Conservation (phyloP, 805 yeast genomes). For the Hermanozyma aechmeae region DNA sequence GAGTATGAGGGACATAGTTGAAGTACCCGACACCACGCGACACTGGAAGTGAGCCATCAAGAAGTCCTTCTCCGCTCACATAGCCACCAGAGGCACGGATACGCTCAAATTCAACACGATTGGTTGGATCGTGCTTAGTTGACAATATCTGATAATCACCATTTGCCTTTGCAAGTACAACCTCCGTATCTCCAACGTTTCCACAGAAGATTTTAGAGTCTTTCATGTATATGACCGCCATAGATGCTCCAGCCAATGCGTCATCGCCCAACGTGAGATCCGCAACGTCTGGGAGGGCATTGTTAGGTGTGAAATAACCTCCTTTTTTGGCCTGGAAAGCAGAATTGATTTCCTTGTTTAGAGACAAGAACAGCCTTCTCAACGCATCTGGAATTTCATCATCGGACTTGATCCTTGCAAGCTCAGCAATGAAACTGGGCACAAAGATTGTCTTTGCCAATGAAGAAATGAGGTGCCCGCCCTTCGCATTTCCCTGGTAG, state of each 20-base stretch:
- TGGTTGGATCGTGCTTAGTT: constrained; percentile 76
- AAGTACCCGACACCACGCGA: constrained; percentile 91
- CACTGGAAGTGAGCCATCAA: constrained; percentile 74
- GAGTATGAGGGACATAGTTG: constrained; percentile 77
- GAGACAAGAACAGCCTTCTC: constrained; percentile 66
- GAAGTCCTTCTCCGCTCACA: constrained; percentile 74
- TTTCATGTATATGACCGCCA: constrained; percentile 70
- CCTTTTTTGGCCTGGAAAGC: constrained; percentile 36
- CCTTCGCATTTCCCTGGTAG: constrained; percentile 18
- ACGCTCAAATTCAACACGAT: constrained; percentile 68
- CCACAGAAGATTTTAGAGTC: constrained; percentile 70
- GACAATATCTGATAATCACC: constrained; percentile 75
- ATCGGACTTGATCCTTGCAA: constrained; percentile 33
- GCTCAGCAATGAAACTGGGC: constrained; percentile 57
- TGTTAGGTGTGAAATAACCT: constrained; percentile 27
- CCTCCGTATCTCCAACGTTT: constrained; percentile 85
- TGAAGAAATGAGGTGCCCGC: constrained; percentile 62
- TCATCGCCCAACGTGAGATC: constrained; percentile 57
- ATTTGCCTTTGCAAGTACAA: constrained; percentile 65
- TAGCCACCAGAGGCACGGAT: constrained; percentile 88
- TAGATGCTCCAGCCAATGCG: constrained; percentile 73
- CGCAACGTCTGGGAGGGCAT: constrained; percentile 34
- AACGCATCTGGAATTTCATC: constrained; percentile 65
- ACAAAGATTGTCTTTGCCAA: constrained; percentile 67
- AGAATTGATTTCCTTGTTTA: constrained; percentile 77